Conservation (phyloP, 2,329 filamentous ascomycete species). For the Clonostachys solani region DNA sequence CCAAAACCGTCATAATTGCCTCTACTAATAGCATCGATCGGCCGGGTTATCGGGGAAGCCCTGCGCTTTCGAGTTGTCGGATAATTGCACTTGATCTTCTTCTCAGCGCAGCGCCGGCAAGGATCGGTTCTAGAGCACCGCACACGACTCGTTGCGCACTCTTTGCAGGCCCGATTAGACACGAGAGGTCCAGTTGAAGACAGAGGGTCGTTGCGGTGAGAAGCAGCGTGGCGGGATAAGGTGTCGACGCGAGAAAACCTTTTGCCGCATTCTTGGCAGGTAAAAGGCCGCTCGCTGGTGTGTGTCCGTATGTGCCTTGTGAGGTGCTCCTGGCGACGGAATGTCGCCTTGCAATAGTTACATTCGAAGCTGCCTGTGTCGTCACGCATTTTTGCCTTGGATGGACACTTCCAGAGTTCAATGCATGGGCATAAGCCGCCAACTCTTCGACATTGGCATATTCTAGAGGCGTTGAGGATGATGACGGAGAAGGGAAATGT, state of each 20-base stretch:
- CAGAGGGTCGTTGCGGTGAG: no score
- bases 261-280: conserved; percentile 4
- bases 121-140: conserved; percentile 5
- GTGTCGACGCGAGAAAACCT: conserved; percentile 3
- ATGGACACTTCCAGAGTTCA: no score
- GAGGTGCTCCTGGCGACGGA: conserved; percentile 5
- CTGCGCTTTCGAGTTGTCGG: conserved; percentile 3
- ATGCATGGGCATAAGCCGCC: no score
- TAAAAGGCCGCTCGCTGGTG: conserved; percentile 8
- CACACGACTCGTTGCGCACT: conserved; percentile 6
- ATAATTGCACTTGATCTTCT: conserved; percentile 5
- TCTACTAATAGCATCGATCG: no score
- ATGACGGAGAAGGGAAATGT: no score
- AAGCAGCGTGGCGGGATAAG: background rate
- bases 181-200: no score
- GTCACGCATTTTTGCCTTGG: no score
- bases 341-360: background rate
- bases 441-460: no score
- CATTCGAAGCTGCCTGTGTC: background rate
- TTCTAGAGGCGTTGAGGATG: no score
- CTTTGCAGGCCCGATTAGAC: conserved; percentile 4
- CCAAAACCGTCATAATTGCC: no score
- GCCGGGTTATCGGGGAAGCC: background rate
- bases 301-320: conserved; percentile 6
- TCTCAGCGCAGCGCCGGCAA: conserved; percentile 4